Conservation (phyloP, 208 protist genomes). For the Kentomonas sorsogonicus region DNA sequence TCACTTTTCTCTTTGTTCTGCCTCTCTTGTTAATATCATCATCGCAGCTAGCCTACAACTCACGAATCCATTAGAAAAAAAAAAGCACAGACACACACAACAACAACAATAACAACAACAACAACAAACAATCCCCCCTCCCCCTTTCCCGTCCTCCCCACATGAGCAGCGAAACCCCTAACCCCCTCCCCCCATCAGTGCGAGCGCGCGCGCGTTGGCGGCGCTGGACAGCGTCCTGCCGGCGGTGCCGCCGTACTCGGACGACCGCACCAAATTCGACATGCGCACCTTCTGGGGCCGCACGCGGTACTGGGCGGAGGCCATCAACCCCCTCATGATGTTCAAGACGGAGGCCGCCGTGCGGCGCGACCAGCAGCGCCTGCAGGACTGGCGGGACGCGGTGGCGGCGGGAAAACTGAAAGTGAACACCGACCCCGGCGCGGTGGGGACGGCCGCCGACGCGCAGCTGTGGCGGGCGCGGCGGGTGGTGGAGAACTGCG, state of each 20-base stretch:
- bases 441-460: slow-evolving; percentile 25
- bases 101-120: slow-evolving; percentile 4
- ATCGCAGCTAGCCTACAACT: not conserved
- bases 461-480: slow-evolving; percentile 85
- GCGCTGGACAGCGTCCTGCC: slow-evolving; percentile 2
- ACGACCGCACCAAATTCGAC: slow-evolving; percentile 68
- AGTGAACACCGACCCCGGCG: slow-evolving; percentile 8
- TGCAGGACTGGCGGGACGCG: no score
- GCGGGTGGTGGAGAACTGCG: slow-evolving; percentile 70
- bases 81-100: slow-evolving; percentile 5
- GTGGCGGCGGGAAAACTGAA: no score
- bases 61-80: not conserved
- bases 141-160: no score
- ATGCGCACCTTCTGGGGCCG: slow-evolving; percentile 76
- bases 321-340: slow-evolving; percentile 72
- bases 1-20: not conserved
- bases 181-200: not conserved
- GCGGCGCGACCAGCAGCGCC: no score
- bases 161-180: slow-evolving; percentile 1
- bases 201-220: not conserved
- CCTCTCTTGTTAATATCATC: not conserved
- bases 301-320: slow-evolving; percentile 81
- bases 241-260: slow-evolving; percentile 39
- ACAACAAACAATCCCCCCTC: slow-evolving; percentile 16
- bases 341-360: slow-evolving; percentile 55